Evolutionary conservation across 176 grass and related monocot genomes (phyloP).

Genomic region (Avena insularis): DNA sequence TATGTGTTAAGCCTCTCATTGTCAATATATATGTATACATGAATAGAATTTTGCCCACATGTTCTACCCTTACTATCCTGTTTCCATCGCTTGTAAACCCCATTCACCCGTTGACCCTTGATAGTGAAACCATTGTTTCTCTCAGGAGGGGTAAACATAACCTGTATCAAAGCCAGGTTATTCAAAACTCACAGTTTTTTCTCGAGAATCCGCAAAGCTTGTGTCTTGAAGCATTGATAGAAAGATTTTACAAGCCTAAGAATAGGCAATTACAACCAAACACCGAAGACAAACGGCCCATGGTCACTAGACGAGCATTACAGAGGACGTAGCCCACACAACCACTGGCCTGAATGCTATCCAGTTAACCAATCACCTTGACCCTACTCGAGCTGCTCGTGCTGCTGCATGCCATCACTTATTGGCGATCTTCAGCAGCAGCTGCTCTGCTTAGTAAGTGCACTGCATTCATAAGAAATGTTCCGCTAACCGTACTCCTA

Average conservation of each 20-base stretch:
- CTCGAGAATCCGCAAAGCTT: neutral
- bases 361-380: neutral
- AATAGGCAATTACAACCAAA: too few species aligned
- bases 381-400: neutral
- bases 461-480: neutral
- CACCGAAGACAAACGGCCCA: too few species aligned
- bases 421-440: neutral
- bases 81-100: slow-evolving; percentile 18
- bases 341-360: neutral
- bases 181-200: neutral
- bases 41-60: neutral
- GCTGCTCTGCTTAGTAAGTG: slow-evolving; percentile 1
- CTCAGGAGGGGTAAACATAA: neutral
- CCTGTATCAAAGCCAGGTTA: slow-evolving; percentile 1
- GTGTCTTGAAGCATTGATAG: too few species aligned
- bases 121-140: neutral
- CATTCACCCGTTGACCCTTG: neutral
- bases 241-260: too few species aligned
- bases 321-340: neutral
- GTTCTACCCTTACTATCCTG: neutral
- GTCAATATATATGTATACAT: slow-evolving; percentile 1
- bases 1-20: neutral
- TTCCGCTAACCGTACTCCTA: neutral
- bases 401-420: neutral
- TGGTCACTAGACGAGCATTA: too few species aligned